Base-by-base conservation (phyloP, 2,329 filamentous ascomycete species). In the Aspergillus flavus region DNA sequence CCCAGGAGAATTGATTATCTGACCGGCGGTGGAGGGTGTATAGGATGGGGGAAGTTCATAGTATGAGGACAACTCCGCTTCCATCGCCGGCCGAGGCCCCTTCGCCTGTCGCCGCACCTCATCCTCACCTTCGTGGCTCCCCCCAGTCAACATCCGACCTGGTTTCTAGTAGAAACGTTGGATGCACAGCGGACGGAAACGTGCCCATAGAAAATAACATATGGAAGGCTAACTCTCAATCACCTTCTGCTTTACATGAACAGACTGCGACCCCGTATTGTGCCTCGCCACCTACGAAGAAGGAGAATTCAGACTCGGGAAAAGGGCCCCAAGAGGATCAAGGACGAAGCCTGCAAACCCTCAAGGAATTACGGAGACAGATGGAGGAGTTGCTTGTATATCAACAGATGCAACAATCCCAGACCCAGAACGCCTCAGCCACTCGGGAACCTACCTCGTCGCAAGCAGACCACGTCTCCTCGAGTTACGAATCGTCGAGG, bases 301-400 rank as follows among this genome's bases (percentile, higher is more conserved):
- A 67, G 52, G 70, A 75, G 58, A 68, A 68, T 58, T 54, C 67
- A 34, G 71, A 71, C 65, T 58, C 64, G 16, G 67, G 62, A 30
- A 67, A 64, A 57, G 69, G 69, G 41, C 61, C 41, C 21, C 68
- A 72, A 48, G 71, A 75, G 58, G 75, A 76, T 50, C 71, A 75
- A 58, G 75, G 68, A 59, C 74, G 67, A 57, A 76, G 71, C 61
- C 72, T 75, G 61, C 76, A 77, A 57, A 79, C 77, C 21, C 68
- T 81, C 11, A 77, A 78, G 43, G 77, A 80, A 61, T 61, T 81
- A 52, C 76, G 76, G 61, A 75, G 74, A 65, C 75, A 77, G 69
- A 80, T 81, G 78, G 78, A 80, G 63, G 78, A 80, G 61, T 69
- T 78, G 46, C 71, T 80, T 34, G 72, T 75, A 39, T 76, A 76